phyloP scores from a whole-genome alignment of 768 basidiomycete genomes.

The Scleroderma bovista region DNA sequence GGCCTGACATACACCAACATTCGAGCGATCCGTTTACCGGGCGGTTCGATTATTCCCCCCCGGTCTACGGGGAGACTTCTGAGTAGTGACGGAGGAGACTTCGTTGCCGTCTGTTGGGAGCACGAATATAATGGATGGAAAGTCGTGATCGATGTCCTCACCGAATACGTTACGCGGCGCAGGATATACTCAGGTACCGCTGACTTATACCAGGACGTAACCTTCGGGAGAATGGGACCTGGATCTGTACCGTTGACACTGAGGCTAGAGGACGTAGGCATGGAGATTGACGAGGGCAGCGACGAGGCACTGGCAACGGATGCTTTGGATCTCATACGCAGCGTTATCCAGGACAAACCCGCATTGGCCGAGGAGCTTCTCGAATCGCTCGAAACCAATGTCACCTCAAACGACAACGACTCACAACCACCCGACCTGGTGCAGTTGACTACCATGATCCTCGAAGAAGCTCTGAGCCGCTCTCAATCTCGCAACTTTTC shows the following conservation, averaged over 20 bases:
- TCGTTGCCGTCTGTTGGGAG: slow-evolving; percentile 70
- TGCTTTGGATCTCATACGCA: slow-evolving; percentile 73
- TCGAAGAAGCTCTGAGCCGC: slow-evolving; percentile 69
- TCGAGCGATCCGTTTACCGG: slow-evolving; percentile 66
- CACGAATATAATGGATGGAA: slow-evolving; percentile 85
- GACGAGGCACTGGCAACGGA: slow-evolving; percentile 66
- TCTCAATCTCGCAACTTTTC: slow-evolving; percentile 39
- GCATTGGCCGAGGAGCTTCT: slow-evolving; percentile 59
- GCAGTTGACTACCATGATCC: slow-evolving; percentile 72
- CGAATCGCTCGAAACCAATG: slow-evolving; percentile 48
- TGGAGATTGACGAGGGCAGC: slow-evolving; percentile 58
- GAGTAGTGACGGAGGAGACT: slow-evolving; percentile 63
- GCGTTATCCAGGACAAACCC: slow-evolving; percentile 68
- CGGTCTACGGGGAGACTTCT: slow-evolving; percentile 66
- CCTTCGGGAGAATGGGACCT: slow-evolving; percentile 44
- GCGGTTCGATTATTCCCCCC: slow-evolving; percentile 64
- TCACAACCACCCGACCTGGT: slow-evolving; percentile 65
- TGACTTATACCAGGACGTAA: slow-evolving; percentile 45
- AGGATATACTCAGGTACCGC: slow-evolving; percentile 37
- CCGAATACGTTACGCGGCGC: slow-evolving; percentile 63
- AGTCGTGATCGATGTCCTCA: slow-evolving; percentile 73
- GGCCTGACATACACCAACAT: slow-evolving; percentile 60
- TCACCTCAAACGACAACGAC: slow-evolving; percentile 38
- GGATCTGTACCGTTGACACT: slow-evolving; percentile 38
- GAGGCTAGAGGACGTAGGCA: slow-evolving; percentile 61